Conservation (phyloP, 345 rosid genomes). For the Euphorbia tirucalli region DNA sequence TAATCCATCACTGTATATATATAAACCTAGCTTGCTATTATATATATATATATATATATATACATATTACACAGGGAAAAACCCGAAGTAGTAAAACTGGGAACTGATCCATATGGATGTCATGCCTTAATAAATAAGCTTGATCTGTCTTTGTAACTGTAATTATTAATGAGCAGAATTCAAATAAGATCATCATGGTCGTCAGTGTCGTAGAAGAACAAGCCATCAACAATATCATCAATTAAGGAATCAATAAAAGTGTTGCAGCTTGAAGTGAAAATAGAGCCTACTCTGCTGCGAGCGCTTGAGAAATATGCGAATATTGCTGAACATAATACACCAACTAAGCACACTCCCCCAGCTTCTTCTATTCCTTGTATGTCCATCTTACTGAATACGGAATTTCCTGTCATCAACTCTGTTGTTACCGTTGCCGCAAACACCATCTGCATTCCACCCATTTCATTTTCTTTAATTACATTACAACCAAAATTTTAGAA, state of each 20-base stretch:
- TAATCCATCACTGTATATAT: too few relatives aligned
- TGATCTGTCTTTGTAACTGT: too few relatives aligned
- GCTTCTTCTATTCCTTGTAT: constrained; percentile 68
- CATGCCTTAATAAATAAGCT: too few relatives aligned
- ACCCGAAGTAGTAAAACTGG: too few relatives aligned
- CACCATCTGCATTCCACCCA: constrained; percentile 51
- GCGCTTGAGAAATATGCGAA: constrained; percentile 86
- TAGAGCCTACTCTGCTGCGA: constrained; percentile 62
- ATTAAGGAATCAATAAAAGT: constrained; percentile 77
- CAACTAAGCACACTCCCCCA: constrained; percentile 61
- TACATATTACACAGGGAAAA: too few relatives aligned
- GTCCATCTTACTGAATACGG: constrained; percentile 76
- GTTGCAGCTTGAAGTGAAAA: constrained; percentile 69
- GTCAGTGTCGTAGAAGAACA: constrained; percentile 62
- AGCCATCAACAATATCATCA: constrained; percentile 84
- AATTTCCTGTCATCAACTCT: constrained; percentile 78
- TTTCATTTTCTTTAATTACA: not conserved
- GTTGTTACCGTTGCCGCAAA: constrained; percentile 69
- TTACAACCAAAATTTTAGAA: too few relatives aligned
- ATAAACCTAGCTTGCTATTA: too few relatives aligned
- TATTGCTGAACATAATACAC: constrained; percentile 57
- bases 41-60: too few relatives aligned
- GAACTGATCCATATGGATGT: too few relatives aligned
- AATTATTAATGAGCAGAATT: not conserved
- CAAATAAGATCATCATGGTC: constrained; percentile 29